phyloP scores from a whole-genome alignment of 169 alveolate species.

The Eimeria necatrix region DNA sequence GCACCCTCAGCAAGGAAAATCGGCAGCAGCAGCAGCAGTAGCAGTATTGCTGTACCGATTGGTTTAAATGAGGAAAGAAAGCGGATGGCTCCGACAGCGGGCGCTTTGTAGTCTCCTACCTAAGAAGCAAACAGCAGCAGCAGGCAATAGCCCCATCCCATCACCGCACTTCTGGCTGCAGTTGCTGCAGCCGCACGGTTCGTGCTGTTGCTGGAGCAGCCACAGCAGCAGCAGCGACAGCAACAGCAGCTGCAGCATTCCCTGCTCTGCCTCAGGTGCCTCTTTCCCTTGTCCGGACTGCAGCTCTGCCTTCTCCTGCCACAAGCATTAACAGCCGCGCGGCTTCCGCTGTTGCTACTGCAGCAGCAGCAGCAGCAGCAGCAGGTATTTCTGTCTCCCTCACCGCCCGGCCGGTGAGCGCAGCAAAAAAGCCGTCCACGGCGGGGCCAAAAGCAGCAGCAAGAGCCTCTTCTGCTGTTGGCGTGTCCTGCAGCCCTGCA shows the following conservation, averaged over 20 bases:
- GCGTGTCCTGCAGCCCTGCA: not conserved
- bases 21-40: not conserved
- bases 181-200: not conserved
- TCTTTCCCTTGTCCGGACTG: not conserved
- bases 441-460: constrained; percentile 19
- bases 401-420: constrained; percentile 15
- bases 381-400: not conserved
- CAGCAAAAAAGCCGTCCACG: constrained; percentile 1
- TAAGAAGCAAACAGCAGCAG: constrained; percentile 56
- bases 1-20: not conserved
- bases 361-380: too few relatives aligned
- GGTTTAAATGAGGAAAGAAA: constrained; percentile 51
- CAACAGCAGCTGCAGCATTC: not conserved
- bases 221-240: not conserved
- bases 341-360: too few relatives aligned
- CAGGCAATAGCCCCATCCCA: not conserved
- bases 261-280: not conserved
- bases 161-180: not conserved
- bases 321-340: too few relatives aligned
- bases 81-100: constrained; percentile 63
- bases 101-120: constrained; percentile 74
- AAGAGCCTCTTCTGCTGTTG: not conserved
- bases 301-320: too few relatives aligned
- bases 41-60: constrained; percentile 40
- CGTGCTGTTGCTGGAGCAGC: not conserved